Evolutionary conservation across 2,329 filamentous ascomycete genomes (phyloP).

Genomic region (Sclerotinia sclerotiorum): DNA sequence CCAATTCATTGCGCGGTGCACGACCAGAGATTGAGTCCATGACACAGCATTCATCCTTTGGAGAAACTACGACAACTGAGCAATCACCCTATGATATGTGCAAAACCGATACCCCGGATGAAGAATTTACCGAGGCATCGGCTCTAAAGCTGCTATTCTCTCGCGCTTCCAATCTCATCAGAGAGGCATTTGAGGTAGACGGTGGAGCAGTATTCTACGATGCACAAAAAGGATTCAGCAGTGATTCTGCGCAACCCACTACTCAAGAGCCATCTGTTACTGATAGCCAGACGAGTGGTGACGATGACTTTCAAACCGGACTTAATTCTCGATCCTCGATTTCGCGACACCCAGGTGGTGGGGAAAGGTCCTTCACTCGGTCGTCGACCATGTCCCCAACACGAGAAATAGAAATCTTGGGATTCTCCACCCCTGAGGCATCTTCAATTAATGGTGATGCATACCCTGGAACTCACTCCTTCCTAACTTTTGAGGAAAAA

Average conservation of each 20-base stretch:
- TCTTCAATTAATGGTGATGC: constrained; percentile 39
- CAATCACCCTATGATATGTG: constrained; percentile 28
- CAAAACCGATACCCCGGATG: constrained; percentile 24
- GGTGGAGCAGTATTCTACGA: constrained; percentile 41
- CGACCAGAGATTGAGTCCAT: constrained; percentile 25
- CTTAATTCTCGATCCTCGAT: background rate
- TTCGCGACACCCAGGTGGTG: background rate
- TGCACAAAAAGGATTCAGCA: constrained; percentile 37
- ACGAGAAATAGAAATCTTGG: constrained; percentile 36
- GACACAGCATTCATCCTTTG: constrained; percentile 29
- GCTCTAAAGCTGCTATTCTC: constrained; percentile 37
- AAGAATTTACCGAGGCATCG: constrained; percentile 34
- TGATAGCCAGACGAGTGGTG: constrained; percentile 20
- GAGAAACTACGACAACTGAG: constrained; percentile 26
- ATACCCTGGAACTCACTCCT: constrained; percentile 33
- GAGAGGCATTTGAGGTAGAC: constrained; percentile 41
- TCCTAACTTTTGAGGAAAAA: constrained; percentile 38
- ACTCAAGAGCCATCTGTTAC: constrained; percentile 11
- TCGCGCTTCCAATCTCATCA: constrained; percentile 40
- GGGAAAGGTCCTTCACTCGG: constrained; percentile 7
- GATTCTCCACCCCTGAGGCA: constrained; percentile 38
- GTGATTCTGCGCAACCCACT: background rate
- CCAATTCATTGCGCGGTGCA: constrained; percentile 11
- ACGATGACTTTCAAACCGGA: constrained; percentile 2
- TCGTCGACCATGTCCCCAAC: background rate